Base-by-base conservation (phyloP, 2,329 filamentous ascomycete genomes). In the Nemania diffusa region DNA sequence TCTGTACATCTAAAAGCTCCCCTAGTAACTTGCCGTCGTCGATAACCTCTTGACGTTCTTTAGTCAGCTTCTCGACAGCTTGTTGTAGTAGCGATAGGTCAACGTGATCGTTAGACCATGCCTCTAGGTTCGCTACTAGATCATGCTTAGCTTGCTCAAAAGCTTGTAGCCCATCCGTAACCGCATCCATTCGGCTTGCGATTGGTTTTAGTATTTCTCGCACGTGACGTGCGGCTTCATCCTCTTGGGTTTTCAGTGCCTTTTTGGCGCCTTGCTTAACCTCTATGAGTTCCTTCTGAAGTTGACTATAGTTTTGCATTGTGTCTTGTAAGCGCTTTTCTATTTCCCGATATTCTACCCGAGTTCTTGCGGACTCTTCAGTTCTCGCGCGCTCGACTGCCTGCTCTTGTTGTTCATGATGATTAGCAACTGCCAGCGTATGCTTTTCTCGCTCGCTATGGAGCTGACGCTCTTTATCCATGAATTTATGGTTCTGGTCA, bases 291-390 rank as follows among this genome's bases (percentile, higher is more conserved):
- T 79, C 73, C 29, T 72, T 62, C 40, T 76, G 73, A 29, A 79
- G 66, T 8, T 64, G 57, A 26, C 57, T 58, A 9, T 69, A 70
- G n/a, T 74, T 69, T 20, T 63, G 37, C 48, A 74, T 67, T 6
- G 69, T 65, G 27, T 75, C 71, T 40, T 69, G 58, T 9, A 80
- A 69, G 17, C 26, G 64, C 9, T 73, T 73, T 37, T 78, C 72
- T 9, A 74, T 69, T 6, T 75, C 72, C 34, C 73, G 67, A 22
- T 75, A 68, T 20, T 78, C 63, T 11, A 64, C 68, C 22, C 73
- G 69, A 42, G 79, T 68, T 20, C 72, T 74, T n/a, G 63, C 55
- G n/a, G 75, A 72, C n/a, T 78, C 76, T 65, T 81, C 75, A 8
- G 76, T 75, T 24, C 78, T 79, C 15, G 70, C 67, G 32, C 78